These are phyloP conservation scores for Fusarium liriodendri DNA, from an alignment of 2,329 filamentous ascomycete genomes.

Conservation along the genomic window DNA sequence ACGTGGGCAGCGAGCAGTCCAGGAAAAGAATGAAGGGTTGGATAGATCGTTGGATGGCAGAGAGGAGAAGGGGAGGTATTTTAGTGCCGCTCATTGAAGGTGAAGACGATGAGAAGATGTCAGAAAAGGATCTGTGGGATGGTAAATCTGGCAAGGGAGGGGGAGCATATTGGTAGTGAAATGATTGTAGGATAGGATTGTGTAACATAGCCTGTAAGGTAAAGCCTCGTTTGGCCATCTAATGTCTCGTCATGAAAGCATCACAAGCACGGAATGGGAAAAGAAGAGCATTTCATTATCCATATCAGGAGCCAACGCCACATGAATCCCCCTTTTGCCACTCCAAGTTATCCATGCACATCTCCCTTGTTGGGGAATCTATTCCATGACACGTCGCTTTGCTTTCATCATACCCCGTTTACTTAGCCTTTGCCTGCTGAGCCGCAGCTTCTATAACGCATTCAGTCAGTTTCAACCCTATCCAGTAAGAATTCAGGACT, in stretches of 20 bases:
- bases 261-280: slow-evolving; percentile 11
- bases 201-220: not conserved
- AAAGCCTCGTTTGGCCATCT: not conserved
- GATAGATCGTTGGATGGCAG: slow-evolving; percentile 71
- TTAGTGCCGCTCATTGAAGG: slow-evolving; percentile 58
- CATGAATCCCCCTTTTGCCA: slow-evolving; percentile 34
- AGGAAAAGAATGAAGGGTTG: slow-evolving; percentile 72
- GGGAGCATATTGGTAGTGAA: slow-evolving; percentile 53
- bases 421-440: slow-evolving; percentile 68
- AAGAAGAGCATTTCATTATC: slow-evolving; percentile 43
- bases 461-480: slow-evolving; percentile 2
- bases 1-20: slow-evolving; percentile 71
- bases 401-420: slow-evolving; percentile 30
- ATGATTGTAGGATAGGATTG: not conserved
- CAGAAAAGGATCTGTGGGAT: slow-evolving; percentile 50
- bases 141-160: slow-evolving; percentile 53
- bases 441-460: slow-evolving; percentile 63
- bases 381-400: slow-evolving; percentile 14
- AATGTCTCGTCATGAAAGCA: not conserved
- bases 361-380: slow-evolving; percentile 10
- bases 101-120: slow-evolving; percentile 47
- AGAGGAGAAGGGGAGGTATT: slow-evolving; percentile 67
- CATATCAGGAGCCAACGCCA: slow-evolving; percentile 45
- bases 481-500: not conserved
- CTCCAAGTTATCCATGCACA: slow-evolving; percentile 33